A percentile compares a stretch with the other conserved stretches of the same genome.
These are phyloP conservation scores for Pistacia atlantica DNA, from an alignment of 345 rosid genomes.

Conservation along the genomic window DNA sequence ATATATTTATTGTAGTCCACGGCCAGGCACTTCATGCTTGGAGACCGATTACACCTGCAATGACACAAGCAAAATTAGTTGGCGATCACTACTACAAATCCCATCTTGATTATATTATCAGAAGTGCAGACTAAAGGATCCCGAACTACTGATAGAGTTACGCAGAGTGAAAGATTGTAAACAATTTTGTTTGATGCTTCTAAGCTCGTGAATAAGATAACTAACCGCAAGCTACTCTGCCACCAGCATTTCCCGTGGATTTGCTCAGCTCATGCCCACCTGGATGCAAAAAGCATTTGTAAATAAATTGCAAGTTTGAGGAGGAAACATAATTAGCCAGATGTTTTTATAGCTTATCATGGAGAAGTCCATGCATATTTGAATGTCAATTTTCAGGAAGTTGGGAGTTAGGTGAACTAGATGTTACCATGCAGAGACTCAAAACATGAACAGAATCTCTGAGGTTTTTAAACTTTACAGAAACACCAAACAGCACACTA, in stretches of 20 bases:
- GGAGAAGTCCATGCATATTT: background rate
- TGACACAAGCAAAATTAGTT: background rate
- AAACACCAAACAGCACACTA: background rate
- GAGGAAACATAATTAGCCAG: background rate
- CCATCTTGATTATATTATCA: background rate
- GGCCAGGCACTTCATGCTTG: constrained; percentile 40
- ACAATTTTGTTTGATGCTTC: background rate
- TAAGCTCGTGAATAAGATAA: constrained; percentile 4
- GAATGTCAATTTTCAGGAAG: background rate
- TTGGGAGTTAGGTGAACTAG: background rate
- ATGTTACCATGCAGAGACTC: background rate
- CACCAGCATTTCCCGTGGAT: constrained; percentile 90
- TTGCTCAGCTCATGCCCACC: constrained; percentile 96
- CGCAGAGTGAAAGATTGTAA: background rate
- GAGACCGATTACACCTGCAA: constrained; percentile 59
- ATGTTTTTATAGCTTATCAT: background rate
- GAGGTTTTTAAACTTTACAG: too few species aligned
- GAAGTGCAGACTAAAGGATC: too few species aligned
- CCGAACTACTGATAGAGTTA: background rate
- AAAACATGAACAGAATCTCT: background rate
- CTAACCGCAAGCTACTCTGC: constrained; percentile 87
- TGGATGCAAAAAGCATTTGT: constrained; percentile 29
- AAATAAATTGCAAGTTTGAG: background rate
- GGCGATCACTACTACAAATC: background rate
- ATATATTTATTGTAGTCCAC: background rate